Base-by-base conservation (phyloP, 768 basidiomycete species). In the Lactarius quietus region DNA sequence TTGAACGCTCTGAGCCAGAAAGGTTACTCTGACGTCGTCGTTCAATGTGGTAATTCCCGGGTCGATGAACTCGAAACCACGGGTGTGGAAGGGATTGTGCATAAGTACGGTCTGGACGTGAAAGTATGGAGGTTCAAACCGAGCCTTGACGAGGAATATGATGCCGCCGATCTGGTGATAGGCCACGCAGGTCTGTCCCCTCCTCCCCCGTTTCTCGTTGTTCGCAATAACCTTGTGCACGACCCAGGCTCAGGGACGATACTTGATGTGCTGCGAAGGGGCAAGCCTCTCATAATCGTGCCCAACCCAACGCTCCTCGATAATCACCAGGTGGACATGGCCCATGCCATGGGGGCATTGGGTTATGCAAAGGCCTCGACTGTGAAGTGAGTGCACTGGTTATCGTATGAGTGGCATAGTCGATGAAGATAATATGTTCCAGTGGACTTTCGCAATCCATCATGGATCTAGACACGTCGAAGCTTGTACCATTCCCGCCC, bases 271-370 rank as follows among this genome's bases (percentile, higher is more conserved):
- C 79, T 98, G 56, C 81, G 94, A 36, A 78, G 84, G 57, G 80
- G 82, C 55, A 93, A 90, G 72, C 83, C 85, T 8, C 78, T 99
- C 68, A 88, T 99, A 68, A 89, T 92, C 5, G 87, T 97, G 3
- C 95, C 95, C 14, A 99, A 99, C 74, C 79, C 87, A 51, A 89
- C 91, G 0, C 78, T 99, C 35, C 83, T 95, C 74, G 89, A 97
- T 74, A 92, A 97, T 73, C 96, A 99, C 72, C 96, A 99, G 79
- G 81, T 86, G 61, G 93, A 99, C 72, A 80, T 99, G 6, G 93
- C 96, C 0, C 75, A 81, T 45, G 84, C 86, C 15, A 78, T 99
- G 61, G 79, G 80, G 18, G 74, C 73, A 20, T 80, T 84, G 39
- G 82, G 83, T 7, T 80, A 92, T 75, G 76, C 94, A 54, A 81